Conservation (phyloP, 768 basidiomycete genomes). For the Dendrothele bispora region DNA sequence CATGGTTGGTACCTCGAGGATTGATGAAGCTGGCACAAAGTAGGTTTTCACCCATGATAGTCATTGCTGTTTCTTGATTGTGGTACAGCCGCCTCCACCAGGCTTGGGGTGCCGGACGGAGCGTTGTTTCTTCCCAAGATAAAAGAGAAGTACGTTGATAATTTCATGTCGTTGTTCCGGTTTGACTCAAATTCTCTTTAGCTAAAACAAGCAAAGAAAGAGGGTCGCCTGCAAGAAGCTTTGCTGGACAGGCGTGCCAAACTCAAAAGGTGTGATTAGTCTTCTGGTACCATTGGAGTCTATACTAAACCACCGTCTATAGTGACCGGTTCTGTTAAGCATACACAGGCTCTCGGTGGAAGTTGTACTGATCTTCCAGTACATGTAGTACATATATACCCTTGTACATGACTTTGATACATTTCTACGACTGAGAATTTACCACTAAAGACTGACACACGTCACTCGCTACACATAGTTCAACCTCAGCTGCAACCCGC, state of each 20-base stretch:
- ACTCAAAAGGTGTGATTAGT: constrained; percentile 64
- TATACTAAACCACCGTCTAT: background rate
- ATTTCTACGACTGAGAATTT: too few species aligned
- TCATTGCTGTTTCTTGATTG: constrained; percentile 6
- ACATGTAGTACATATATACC: too few species aligned
- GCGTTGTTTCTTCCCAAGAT: constrained; percentile 67
- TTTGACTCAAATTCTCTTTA: constrained; percentile 24
- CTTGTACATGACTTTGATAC: too few species aligned
- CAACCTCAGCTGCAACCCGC: too few species aligned
- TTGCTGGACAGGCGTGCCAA: constrained; percentile 79
- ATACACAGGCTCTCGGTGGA: too few species aligned
- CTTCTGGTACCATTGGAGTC: background rate
- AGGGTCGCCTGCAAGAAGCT: constrained; percentile 79
- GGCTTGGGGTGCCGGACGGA: constrained; percentile 81
- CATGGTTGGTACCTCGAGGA: constrained; percentile 40
- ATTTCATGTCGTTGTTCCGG: constrained; percentile 3
- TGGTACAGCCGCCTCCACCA: constrained; percentile 64
- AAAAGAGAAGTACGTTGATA: constrained; percentile 61
- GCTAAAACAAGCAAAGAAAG: constrained; percentile 78
- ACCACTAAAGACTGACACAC: too few species aligned
- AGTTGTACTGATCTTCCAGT: too few species aligned
- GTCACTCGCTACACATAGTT: too few species aligned
- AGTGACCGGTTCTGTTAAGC: constrained; percentile 53
- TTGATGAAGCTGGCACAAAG: constrained; percentile 78
- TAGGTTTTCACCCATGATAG: constrained; percentile 36